These are phyloP conservation scores for Chlamydomonas sphaeroides DNA, from an alignment of 139 green algal species.

Conservation along the genomic window DNA sequence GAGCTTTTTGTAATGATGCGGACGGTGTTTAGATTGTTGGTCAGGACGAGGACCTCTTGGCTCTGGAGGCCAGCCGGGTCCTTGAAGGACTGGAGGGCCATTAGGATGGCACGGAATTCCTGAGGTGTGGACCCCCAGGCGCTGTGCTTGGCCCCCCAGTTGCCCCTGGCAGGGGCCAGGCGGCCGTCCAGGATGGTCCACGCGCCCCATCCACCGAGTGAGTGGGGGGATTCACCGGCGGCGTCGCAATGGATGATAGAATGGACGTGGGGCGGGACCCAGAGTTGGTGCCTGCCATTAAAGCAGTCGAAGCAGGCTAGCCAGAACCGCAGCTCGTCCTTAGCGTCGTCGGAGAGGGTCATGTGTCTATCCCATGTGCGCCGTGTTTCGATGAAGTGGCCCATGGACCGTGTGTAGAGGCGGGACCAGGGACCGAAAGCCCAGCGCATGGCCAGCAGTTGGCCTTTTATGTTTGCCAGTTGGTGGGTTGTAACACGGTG, in stretches of 20 bases:
- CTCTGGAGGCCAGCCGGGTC: not conserved
- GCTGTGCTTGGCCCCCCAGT: not conserved
- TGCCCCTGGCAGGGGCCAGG: not conserved
- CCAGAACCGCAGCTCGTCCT: constrained; percentile 8
- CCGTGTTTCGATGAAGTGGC: not conserved
- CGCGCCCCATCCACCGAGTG: constrained; percentile 27
- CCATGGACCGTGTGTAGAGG: not conserved
- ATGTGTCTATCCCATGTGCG: not conserved
- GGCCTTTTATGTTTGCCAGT: not conserved
- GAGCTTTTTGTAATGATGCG: constrained; percentile 2
- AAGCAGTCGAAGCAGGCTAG: constrained; percentile 4
- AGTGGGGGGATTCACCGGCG: not conserved
- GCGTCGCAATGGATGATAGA: constrained; percentile 34
- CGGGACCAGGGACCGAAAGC: constrained; percentile 12
- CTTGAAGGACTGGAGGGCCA: not conserved
- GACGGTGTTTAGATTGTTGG: not conserved
- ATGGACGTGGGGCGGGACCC: not conserved
- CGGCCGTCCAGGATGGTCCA: constrained; percentile 7
- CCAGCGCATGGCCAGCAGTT: not conserved
- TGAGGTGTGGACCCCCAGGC: not conserved
- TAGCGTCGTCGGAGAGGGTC: not conserved
- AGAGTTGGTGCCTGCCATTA: constrained; percentile 6
- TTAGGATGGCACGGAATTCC: not conserved
- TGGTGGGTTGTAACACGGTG: not conserved
- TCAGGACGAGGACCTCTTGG: not conserved